A percentile compares a stretch with the other conserved stretches of the same genome.
Conservation (phyloP, 2,329 filamentous ascomycete species). For the Stagonosporopsis tanaceti region DNA sequence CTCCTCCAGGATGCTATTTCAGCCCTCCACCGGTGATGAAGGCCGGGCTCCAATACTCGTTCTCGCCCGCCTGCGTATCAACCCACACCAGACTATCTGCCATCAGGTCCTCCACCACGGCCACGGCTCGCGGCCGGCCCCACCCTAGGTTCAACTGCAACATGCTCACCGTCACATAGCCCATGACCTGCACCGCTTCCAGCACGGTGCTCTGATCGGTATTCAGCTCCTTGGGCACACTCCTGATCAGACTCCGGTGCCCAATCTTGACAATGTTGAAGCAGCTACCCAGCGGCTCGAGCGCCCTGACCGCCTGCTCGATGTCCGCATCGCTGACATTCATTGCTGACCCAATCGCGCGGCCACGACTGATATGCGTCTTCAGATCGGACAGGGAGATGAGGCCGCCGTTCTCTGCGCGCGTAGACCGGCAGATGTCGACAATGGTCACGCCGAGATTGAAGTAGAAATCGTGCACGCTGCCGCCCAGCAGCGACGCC, state of each 20-base stretch:
- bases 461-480: conserved; percentile 98
- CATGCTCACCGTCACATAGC: conserved; percentile 90
- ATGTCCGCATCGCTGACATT: conserved; percentile 93
- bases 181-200: conserved; percentile 87
- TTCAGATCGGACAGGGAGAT: conserved; percentile 84
- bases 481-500: conserved; percentile 89
- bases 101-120: conserved; percentile 88
- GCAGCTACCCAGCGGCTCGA: conserved; percentile 86
- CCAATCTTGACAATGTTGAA: conserved; percentile 88
- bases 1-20: background rate
- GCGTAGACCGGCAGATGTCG: conserved; percentile 85
- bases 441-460: conserved; percentile 95
- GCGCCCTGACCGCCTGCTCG: conserved; percentile 83
- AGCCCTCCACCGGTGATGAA: conserved; percentile 62
- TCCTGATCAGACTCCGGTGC: conserved; percentile 84
- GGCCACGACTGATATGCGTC: conserved; percentile 75
- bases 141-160: conserved; percentile 85
- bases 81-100: conserved; percentile 93
- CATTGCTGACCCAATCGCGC: conserved; percentile 71
- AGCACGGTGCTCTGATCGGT: conserved; percentile 92
- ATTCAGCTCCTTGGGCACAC: conserved; percentile 93
- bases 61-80: conserved; percentile 83
- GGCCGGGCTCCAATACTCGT: conserved; percentile 91
- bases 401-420: conserved; percentile 90
- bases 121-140: conserved; percentile 84